Conservation (phyloP, 1,284 basidiomycete species). For the Puccinia polysora region DNA sequence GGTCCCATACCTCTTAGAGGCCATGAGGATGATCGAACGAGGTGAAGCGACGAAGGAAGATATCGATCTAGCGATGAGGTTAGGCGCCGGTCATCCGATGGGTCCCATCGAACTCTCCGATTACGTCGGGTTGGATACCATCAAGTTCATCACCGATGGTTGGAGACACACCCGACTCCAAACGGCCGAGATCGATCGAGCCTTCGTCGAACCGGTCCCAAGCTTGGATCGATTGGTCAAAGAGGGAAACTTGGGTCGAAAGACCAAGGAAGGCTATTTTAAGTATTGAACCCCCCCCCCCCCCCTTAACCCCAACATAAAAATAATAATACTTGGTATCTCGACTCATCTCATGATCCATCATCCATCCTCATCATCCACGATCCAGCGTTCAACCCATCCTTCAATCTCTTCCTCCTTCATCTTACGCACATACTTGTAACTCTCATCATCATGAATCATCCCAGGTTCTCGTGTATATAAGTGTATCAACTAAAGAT, state of each 20-base stretch:
- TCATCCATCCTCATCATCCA: no score
- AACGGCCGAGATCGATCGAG: constrained; percentile 53
- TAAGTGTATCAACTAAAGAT: no score
- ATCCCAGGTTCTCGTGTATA: no score
- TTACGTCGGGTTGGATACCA: constrained; percentile 58
- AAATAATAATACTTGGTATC: no score
- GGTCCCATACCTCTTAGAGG: constrained; percentile 52
- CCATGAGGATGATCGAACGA: constrained; percentile 60
- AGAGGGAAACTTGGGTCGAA: constrained; percentile 59
- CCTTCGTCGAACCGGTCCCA: constrained; percentile 56
- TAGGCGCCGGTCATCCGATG: constrained; percentile 58
- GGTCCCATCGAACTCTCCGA: constrained; percentile 61
- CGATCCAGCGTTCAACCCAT: no score
- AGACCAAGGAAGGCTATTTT: constrained; percentile 58
- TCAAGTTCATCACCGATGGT: constrained; percentile 56
- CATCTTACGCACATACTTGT: no score
- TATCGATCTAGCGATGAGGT: constrained; percentile 62
- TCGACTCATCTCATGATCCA: no score
- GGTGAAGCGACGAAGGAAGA: constrained; percentile 60
- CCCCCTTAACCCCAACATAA: no score
- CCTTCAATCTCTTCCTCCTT: no score
- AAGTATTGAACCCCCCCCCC: constrained; percentile 49
- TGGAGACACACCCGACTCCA: constrained; percentile 56
- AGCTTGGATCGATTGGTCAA: constrained; percentile 58
- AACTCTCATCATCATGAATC: no score